These are phyloP conservation scores for Paraphoma sp. DNA, from an alignment of 2,329 filamentous ascomycete genomes.

Conservation along the genomic window DNA sequence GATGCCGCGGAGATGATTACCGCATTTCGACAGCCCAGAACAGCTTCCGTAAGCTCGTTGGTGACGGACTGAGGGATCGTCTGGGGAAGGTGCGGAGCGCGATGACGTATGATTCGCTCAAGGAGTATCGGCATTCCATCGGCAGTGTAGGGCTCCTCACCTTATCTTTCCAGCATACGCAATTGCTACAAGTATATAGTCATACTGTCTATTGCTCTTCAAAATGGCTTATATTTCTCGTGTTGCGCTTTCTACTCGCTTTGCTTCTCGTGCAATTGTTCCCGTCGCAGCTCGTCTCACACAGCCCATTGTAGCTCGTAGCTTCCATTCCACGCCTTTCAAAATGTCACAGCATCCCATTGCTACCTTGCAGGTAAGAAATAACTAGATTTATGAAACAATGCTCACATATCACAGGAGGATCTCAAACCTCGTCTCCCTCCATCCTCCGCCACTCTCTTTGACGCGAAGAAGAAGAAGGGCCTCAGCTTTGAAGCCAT, in stretches of 20 bases:
- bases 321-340: slow-evolving; percentile 31
- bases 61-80: neutral
- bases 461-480: slow-evolving; percentile 78
- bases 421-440: slow-evolving; percentile 74
- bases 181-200: slow-evolving; percentile 22
- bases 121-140: slow-evolving; percentile 1
- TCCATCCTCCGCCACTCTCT: slow-evolving; percentile 73
- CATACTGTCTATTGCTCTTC: neutral
- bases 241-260: slow-evolving; percentile 38
- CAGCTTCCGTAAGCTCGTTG: neutral
- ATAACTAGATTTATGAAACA: neutral
- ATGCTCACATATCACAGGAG: slow-evolving; percentile 54
- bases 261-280: slow-evolving; percentile 40
- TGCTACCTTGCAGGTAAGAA: slow-evolving; percentile 47
- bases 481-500: slow-evolving; percentile 82
- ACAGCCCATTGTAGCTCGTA: slow-evolving; percentile 29
- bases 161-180: slow-evolving; percentile 21
- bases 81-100: slow-evolving; percentile 1
- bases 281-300: slow-evolving; percentile 24
- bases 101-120: slow-evolving; percentile 5
- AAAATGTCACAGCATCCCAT: slow-evolving; percentile 48
- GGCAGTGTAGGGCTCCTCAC: slow-evolving; percentile 9
- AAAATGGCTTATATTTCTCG: slow-evolving; percentile 35
- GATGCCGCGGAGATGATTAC: neutral
- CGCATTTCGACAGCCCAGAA: neutral